Base-by-base conservation (phyloP, 2,329 filamentous ascomycete species). In the Pseudogymnoascus sp. region DNA sequence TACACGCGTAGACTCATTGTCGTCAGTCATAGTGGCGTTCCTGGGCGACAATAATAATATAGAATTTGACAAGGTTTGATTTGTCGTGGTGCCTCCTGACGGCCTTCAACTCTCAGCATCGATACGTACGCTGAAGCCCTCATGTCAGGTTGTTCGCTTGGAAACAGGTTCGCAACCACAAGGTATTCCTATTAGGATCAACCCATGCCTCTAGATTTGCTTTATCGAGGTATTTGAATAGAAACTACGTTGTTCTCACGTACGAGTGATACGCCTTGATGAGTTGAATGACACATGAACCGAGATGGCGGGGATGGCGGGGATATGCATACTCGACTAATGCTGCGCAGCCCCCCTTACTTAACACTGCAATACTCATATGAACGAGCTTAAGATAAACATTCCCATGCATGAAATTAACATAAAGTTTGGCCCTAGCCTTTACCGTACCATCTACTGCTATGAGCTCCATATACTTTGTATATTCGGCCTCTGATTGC, bases 201-300 rank as follows among this genome's bases (percentile, higher is more conserved):
- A 71, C 74, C 73, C 73, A 75, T 15, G 72, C 69, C 15, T 69
- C 65, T 27, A 69, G 35, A 3, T 61, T 66, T 60, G 70, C 68
- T 61, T 72, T 74, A 42, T 67, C 64, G 25, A 76, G 66, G 17
- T 72, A 73, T 65, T 4, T 76, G 74, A 17, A 77, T 67, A 35
- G 71, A 71, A 60, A 76, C 72, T 61, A 76, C 69, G 63, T 74
- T 76, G 59, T 59, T 7, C 15, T 39, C 6, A 15, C 15, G 5
- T 0, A 7, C 15, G 2, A 39, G 36, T 39, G 36, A 3, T 39
- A 39, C n/a, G 36, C 21, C 4, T n/a, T 7, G n/a, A 38, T n/a
- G 36, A 39, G 36, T 39, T 39, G 36, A 39, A 39, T 39, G 36
- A 39, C 15, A 39, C 6, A 39, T 8, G 13, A 15, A 1, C 1